Conservation (phyloP, 2,329 filamentous ascomycete species). For the Didymella segeticola region DNA sequence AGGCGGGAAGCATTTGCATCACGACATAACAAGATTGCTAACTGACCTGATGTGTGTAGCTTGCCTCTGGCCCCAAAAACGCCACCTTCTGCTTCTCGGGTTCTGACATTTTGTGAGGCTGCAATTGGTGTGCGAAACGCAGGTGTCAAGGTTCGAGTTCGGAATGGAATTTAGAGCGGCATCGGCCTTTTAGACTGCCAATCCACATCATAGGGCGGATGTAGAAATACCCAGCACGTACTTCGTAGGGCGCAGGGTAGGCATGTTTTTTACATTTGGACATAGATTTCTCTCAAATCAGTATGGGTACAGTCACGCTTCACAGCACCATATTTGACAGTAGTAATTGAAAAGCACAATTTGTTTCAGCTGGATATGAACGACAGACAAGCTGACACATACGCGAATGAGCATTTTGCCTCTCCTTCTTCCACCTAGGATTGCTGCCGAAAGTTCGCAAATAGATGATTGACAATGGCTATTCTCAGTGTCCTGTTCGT, state of each 20-base stretch:
- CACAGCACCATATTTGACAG: background rate
- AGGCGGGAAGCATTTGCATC: background rate
- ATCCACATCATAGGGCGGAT: slow-evolving; percentile 12
- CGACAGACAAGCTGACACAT: slow-evolving; percentile 39
- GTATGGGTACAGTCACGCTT: background rate
- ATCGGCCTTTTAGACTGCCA: slow-evolving; percentile 17
- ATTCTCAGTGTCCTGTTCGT: slow-evolving; percentile 25
- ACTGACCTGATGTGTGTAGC: slow-evolving; percentile 73
- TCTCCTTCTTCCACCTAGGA: slow-evolving; percentile 30
- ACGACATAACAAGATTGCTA: background rate
- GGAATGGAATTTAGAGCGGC: slow-evolving; percentile 15
- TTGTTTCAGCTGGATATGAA: slow-evolving; percentile 38
- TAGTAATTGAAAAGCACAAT: slow-evolving; percentile 14
- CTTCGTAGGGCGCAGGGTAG: slow-evolving; percentile 8
- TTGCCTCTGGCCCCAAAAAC: slow-evolving; percentile 69
- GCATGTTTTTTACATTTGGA: background rate
- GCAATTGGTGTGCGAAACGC: slow-evolving; percentile 1
- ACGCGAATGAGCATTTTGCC: slow-evolving; percentile 31
- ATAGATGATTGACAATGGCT: slow-evolving; percentile 36
- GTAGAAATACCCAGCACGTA: background rate
- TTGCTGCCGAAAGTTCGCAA: slow-evolving; percentile 35
- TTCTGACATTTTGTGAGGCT: slow-evolving; percentile 17
- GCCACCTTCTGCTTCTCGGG: slow-evolving; percentile 51
- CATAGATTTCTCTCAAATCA: too few species aligned
- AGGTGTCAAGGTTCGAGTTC: background rate